Conservation (phyloP, 1,284 basidiomycete species). For the Waitea zeae region DNA sequence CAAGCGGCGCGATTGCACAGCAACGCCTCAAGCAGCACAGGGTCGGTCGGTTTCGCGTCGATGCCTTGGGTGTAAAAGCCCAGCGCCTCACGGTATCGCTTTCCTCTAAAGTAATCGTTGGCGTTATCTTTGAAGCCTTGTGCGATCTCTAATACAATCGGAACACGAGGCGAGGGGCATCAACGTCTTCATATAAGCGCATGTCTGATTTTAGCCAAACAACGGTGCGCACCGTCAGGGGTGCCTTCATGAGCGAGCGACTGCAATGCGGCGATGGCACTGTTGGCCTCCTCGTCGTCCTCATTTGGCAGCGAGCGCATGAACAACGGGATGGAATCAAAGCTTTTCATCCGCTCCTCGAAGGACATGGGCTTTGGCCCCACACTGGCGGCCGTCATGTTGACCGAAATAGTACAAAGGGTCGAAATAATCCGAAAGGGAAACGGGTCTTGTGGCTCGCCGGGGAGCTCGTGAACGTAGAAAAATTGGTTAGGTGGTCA, state of each 20-base stretch:
- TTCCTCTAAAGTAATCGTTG: slow-evolving; percentile 84
- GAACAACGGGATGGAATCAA: slow-evolving; percentile 69
- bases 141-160: slow-evolving; percentile 67
- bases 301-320: slow-evolving; percentile 85
- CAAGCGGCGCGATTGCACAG: slow-evolving; percentile 86
- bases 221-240: slow-evolving; percentile 64
- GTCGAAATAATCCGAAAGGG: too few species aligned
- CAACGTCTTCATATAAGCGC: neutral
- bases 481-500: too few species aligned
- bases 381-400: too few species aligned
- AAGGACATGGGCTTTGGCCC: slow-evolving; percentile 20
- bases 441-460: too few species aligned
- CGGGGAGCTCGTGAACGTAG: too few species aligned
- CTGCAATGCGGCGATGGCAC: slow-evolving; percentile 70
- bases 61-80: slow-evolving; percentile 86
- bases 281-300: slow-evolving; percentile 42
- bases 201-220: neutral
- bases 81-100: slow-evolving; percentile 74
- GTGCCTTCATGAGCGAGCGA: slow-evolving; percentile 80
- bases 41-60: slow-evolving; percentile 63
- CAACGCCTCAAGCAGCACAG: slow-evolving; percentile 46
- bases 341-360: slow-evolving; percentile 27
- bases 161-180: neutral
- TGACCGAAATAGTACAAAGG: too few species aligned
- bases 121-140: slow-evolving; percentile 90